A percentile compares a stretch with the other conserved stretches of the same genome.
phyloP scores from a whole-genome alignment of 2,329 filamentous ascomycete genomes.

The Lachnellula hyalina region DNA sequence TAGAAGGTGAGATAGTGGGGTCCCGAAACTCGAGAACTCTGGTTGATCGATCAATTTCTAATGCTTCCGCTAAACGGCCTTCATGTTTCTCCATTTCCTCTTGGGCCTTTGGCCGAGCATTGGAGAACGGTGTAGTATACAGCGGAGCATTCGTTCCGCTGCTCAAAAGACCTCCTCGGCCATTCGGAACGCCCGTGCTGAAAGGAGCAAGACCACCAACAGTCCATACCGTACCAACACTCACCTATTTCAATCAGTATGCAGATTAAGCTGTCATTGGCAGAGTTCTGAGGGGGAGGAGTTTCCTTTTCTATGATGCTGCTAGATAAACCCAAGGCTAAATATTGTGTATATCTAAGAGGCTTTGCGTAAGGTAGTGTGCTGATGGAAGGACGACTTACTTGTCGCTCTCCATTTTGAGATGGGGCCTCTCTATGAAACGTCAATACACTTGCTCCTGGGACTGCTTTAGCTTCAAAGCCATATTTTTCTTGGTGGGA shows the following conservation, averaged over 20 bases:
- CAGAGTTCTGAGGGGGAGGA: background rate
- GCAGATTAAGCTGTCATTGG: background rate
- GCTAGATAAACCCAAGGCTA: background rate
- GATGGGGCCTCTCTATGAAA: slow-evolving; percentile 26
- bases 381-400: slow-evolving; percentile 14
- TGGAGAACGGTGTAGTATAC: slow-evolving; percentile 48
- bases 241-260: slow-evolving; percentile 42
- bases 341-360: background rate
- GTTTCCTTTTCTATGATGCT: background rate
- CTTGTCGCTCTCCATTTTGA: slow-evolving; percentile 27
- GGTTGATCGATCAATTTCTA: slow-evolving; percentile 68
- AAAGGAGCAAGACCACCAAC: slow-evolving; percentile 65
- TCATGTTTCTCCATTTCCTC: slow-evolving; percentile 66
- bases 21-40: slow-evolving; percentile 56
- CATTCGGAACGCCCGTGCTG: slow-evolving; percentile 52
- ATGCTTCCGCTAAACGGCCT: slow-evolving; percentile 69
- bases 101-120: slow-evolving; percentile 38
- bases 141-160: slow-evolving; percentile 69
- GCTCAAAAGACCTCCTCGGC: slow-evolving; percentile 57
- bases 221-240: slow-evolving; percentile 68
- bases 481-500: background rate
- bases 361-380: background rate
- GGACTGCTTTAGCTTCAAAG: slow-evolving; percentile 4
- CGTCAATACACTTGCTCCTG: slow-evolving; percentile 28
- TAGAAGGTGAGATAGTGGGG: slow-evolving; percentile 20